Percentiles rank a stretch among this genome's conserved stretches.
Evolutionary conservation across 495 filamentous ascomycete species (phyloP).

Genomic region (Astrocystis sublimbata): DNA sequence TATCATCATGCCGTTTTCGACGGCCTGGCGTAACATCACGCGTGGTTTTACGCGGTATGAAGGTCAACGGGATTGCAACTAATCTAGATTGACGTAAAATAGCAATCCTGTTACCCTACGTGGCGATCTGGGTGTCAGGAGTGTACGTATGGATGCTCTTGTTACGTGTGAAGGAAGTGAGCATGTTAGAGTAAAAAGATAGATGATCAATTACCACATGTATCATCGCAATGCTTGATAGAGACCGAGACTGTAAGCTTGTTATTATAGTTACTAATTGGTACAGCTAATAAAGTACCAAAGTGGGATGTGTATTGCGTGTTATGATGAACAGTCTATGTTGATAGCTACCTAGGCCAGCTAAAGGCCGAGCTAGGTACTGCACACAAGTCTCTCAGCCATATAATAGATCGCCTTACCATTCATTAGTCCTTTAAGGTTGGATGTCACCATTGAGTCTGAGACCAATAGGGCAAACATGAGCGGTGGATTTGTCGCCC

Average conservation of each 20-base stretch:
- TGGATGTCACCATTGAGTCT: not conserved
- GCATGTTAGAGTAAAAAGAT: not conserved
- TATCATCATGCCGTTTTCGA: not conserved
- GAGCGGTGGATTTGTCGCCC: not conserved
- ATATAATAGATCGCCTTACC: not conserved
- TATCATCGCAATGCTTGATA: not conserved
- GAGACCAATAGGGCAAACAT: conserved; percentile 9
- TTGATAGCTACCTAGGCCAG: not conserved
- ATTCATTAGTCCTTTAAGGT: not conserved
- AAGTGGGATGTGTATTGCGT: not conserved
- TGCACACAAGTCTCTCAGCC: not conserved
- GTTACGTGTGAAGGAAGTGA: not conserved
- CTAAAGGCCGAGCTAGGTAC: not conserved
- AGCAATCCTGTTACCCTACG: conserved; percentile 27
- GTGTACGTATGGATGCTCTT: not conserved
- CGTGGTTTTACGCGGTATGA: not conserved
- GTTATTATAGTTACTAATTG: not conserved
- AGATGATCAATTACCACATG: not conserved
- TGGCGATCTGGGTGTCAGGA: conserved; percentile 8
- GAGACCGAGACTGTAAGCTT: not conserved
- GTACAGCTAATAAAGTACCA: not conserved
- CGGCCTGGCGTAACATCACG: conserved; percentile 17
- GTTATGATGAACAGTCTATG: not conserved
- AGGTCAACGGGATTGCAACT: conserved; percentile 18
- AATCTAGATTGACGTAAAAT: conserved; percentile 34